These are phyloP conservation scores for Glycine soja DNA, from an alignment of 306 rosid species.

Conservation along the genomic window DNA sequence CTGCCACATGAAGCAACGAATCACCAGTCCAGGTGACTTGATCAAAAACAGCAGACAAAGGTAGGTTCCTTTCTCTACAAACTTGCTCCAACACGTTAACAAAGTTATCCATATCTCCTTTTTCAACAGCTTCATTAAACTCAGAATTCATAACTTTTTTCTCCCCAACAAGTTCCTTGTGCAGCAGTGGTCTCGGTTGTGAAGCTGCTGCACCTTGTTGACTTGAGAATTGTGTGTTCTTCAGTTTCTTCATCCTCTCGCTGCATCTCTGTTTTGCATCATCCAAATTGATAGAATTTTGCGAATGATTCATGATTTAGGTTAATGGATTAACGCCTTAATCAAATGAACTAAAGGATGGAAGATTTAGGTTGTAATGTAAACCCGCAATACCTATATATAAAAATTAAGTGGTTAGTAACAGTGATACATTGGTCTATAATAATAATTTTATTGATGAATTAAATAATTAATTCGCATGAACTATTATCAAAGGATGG, in stretches of 20 bases:
- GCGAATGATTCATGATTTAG: background rate
- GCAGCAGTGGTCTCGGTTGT: background rate
- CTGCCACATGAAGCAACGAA: constrained; percentile 49
- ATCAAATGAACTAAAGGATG: background rate
- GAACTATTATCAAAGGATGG: too few species aligned
- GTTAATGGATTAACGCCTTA: background rate
- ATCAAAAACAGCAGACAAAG: background rate
- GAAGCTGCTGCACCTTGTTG: background rate
- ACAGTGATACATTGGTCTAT: too few species aligned
- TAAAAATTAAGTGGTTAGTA: background rate
- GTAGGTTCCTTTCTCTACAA: background rate
- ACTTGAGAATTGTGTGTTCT: background rate
- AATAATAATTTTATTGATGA: too few species aligned
- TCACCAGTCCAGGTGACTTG: constrained; percentile 12
- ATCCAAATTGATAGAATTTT: background rate
- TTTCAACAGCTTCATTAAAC: background rate
- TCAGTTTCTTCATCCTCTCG: background rate
- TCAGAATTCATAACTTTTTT: background rate
- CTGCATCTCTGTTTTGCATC: background rate
- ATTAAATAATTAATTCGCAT: too few species aligned
- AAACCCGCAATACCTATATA: background rate
- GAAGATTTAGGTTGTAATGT: background rate
- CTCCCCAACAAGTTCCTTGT: background rate
- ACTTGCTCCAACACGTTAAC: background rate
- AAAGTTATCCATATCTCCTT: background rate